Conservation (phyloP, 352 stramenopile species). For the Pythium phragmitis region DNA sequence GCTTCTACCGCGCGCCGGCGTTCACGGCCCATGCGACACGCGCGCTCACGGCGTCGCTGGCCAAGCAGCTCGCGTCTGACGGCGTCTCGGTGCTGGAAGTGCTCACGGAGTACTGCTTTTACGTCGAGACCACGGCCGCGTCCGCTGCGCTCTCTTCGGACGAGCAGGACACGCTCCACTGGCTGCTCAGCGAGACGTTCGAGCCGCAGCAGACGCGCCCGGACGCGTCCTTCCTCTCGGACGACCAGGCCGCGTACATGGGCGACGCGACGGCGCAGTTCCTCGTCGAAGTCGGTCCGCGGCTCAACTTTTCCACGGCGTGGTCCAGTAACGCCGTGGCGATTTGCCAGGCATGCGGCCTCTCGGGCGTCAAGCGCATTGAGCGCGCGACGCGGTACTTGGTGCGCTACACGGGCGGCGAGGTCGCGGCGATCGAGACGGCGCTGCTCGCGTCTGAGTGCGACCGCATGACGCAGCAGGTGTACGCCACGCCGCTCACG, state of each 20-base stretch:
- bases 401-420: slow-evolving; percentile 57
- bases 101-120: slow-evolving; percentile 97
- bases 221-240: slow-evolving; percentile 54
- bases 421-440: slow-evolving; percentile 48
- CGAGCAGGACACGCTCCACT: slow-evolving; percentile 87
- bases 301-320: slow-evolving; percentile 97
- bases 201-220: slow-evolving; percentile 83
- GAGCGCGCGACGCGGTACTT: slow-evolving; percentile 93
- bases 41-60: slow-evolving; percentile 46
- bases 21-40: slow-evolving; percentile 65
- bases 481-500: slow-evolving; percentile 89
- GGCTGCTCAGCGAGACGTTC: slow-evolving; percentile 97
- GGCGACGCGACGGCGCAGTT: slow-evolving; percentile 33
- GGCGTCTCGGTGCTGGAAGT: slow-evolving; percentile 52
- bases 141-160: slow-evolving; percentile 35
- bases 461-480: slow-evolving; percentile 98
- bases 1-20: slow-evolving; percentile 76
- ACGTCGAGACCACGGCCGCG: slow-evolving; percentile 79
- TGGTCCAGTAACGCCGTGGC: slow-evolving; percentile 98
- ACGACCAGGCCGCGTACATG: slow-evolving; percentile 16
- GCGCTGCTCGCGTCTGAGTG: slow-evolving; percentile 77
- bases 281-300: slow-evolving; percentile 96
- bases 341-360: slow-evolving; percentile 94
- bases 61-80: slow-evolving; percentile 27
- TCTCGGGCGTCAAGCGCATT: slow-evolving; percentile 90